phyloP scores from a whole-genome alignment of 345 rosid genomes.

The Pistacia vera region DNA sequence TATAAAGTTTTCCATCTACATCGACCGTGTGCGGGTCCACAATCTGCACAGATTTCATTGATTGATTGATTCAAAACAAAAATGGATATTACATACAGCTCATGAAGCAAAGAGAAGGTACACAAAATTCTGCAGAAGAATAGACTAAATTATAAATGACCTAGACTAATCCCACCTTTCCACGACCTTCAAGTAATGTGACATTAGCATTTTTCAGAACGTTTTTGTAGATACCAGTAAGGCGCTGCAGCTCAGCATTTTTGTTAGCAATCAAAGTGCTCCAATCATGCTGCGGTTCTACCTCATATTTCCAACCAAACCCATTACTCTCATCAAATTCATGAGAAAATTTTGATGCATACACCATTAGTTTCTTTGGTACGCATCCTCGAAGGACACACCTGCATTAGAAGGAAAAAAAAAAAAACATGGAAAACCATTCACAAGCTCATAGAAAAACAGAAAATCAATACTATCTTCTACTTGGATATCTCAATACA shows the following conservation, averaged over 20 bases:
- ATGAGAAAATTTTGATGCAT: conserved; percentile 81
- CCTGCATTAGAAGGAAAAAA: conserved; percentile 29
- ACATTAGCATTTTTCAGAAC: conserved; percentile 71
- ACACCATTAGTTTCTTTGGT: conserved; percentile 93
- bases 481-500: background rate
- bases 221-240: conserved; percentile 85
- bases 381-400: conserved; percentile 98
- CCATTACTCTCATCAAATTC: conserved; percentile 95
- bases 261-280: conserved; percentile 89
- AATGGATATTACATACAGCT: background rate
- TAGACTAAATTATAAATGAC: background rate
- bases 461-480: background rate
- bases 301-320: conserved; percentile 83
- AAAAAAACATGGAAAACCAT: background rate
- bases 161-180: conserved; percentile 57
- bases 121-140: background rate
- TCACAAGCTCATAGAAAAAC: background rate
- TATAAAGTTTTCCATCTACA: conserved; percentile 77
- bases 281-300: conserved; percentile 92
- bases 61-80: background rate
- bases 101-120: background rate
- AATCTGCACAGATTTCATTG: conserved; percentile 42
- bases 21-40: conserved; percentile 86
- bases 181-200: conserved; percentile 87
- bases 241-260: conserved; percentile 89